A percentile compares a stretch with the other conserved stretches of the same genome.
Evolutionary conservation across 2,329 filamentous ascomycete genomes (phyloP).

Genomic region (Fusarium robinianum): DNA sequence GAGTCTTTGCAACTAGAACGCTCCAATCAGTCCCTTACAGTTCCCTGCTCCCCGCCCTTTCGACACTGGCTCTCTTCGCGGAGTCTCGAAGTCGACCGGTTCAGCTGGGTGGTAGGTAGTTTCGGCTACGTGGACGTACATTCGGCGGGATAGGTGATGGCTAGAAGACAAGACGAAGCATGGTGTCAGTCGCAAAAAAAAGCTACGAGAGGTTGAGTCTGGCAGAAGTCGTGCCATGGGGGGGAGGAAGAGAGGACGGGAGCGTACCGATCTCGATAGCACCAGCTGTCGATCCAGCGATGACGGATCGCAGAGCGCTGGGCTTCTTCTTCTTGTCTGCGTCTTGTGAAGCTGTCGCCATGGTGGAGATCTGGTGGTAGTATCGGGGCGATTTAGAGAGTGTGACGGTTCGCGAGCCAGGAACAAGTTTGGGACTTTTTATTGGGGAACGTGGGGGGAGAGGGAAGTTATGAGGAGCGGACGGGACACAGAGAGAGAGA

Average conservation of each 20-base stretch:
- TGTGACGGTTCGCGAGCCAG: constrained; percentile 3
- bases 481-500: too few relatives aligned
- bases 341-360: constrained; percentile 37
- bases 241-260: background rate
- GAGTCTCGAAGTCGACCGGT: constrained; percentile 9
- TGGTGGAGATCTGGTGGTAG: constrained; percentile 19
- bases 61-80: background rate
- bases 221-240: constrained; percentile 2
- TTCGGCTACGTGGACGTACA: constrained; percentile 58
- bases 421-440: constrained; percentile 19
- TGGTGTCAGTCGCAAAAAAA: constrained; percentile 20
- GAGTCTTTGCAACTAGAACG: constrained; percentile 81
- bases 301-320: constrained; percentile 82
- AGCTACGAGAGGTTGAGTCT: background rate
- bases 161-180: constrained; percentile 35
- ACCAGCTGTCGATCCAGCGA: constrained; percentile 91
- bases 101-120: constrained; percentile 2
- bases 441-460: constrained; percentile 20
- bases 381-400: background rate
- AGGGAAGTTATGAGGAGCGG: background rate
- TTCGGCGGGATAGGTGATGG: constrained; percentile 93
- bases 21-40: constrained; percentile 11
- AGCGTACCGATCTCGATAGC: constrained; percentile 85
- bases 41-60: background rate
- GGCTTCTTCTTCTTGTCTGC: constrained; percentile 55